Base-by-base conservation (phyloP, 1,284 basidiomycete species). In the Athelia sp. region DNA sequence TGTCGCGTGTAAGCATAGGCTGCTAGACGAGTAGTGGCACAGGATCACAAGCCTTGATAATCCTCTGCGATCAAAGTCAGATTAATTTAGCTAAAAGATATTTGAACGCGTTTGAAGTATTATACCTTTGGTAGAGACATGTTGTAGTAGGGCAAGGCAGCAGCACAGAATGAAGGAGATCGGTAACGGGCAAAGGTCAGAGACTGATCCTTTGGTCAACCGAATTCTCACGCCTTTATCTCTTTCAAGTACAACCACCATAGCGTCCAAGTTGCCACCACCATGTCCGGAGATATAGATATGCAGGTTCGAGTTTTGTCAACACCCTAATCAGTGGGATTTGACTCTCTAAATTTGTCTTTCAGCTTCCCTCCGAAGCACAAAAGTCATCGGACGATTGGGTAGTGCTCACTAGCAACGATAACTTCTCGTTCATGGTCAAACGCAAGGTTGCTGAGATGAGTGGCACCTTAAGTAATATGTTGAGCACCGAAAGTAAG, bases 401-500 rank as follows among this genome's bases (percentile, higher is more conserved):
- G 84, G 75, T 87, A 10, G 71, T 78, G n/a, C 68, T 86, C 3
- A 75, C 73, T 17, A 84, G 80, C 62, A 68, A 61, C 9, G 81
- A 85, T 52, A 82, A 81, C 1, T 82, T 78, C 60, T 76, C 79
- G 11, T 86, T 76, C 59, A 68, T 87, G 40, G 73, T 85, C 32
- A 71, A 69, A 45, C 72, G 81, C 32, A 79, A 76, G 51, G 73
- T 82, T 14, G 79, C 78, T 0, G 66, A 76, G 29, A 66, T 69
- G 2, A 84, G 82, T 53, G 80, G 75, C 14, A 83, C 79, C 0
- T 72, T 87, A 63, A 62, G 64, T 42, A 72, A 65, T 52, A 76
- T 74, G 72, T 53, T 76, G 40, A 71, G 75, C 52, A 60, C 65
- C 4, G 60, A 63, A 29, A 68, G 73, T 73, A 31, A 45, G 67